phyloP scores from a whole-genome alignment of 2,329 filamentous ascomycete genomes.

The Colletotrichum endophyticum region DNA sequence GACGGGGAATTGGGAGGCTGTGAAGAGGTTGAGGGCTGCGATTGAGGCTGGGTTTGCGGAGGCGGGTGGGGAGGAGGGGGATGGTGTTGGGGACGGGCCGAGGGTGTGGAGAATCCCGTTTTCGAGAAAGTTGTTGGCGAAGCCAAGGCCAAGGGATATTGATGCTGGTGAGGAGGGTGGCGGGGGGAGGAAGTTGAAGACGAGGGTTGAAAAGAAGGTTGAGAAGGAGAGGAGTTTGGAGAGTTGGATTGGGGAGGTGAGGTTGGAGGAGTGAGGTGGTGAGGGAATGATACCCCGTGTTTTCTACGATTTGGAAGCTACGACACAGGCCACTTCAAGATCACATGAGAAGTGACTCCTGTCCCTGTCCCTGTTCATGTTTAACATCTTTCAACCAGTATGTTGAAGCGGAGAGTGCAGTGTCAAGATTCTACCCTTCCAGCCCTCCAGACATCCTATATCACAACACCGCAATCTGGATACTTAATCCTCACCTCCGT shows the following conservation, averaged over 20 bases:
- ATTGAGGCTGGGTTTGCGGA: not conserved
- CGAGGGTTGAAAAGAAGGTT: slow-evolving; percentile 7
- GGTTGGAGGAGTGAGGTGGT: not conserved
- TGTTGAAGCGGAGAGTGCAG: no score
- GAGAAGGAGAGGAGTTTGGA: slow-evolving; percentile 16
- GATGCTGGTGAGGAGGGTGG: not conserved
- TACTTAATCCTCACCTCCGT: slow-evolving; percentile 18
- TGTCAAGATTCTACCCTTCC: not conserved
- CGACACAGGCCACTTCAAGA: rapidly evolving
- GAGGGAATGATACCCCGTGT: not conserved
- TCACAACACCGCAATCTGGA: slow-evolving; percentile 9
- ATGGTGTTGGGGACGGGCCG: slow-evolving; percentile 7
- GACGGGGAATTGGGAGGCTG: slow-evolving; percentile 44
- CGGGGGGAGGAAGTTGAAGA: slow-evolving; percentile 1
- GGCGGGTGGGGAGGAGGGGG: not conserved
- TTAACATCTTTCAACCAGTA: no score
- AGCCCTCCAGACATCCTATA: not conserved
- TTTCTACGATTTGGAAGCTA: not conserved
- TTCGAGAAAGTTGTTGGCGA: slow-evolving; percentile 20
- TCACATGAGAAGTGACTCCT: rapidly evolving
- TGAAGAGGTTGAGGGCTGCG: slow-evolving; percentile 18
- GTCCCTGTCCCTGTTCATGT: no score
- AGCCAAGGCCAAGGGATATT: not conserved
- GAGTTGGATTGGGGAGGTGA: not conserved
- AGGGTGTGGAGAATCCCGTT: slow-evolving; percentile 21